phyloP scores from a whole-genome alignment of 2,329 filamentous ascomycete species.

The Westerdykella sp. region DNA sequence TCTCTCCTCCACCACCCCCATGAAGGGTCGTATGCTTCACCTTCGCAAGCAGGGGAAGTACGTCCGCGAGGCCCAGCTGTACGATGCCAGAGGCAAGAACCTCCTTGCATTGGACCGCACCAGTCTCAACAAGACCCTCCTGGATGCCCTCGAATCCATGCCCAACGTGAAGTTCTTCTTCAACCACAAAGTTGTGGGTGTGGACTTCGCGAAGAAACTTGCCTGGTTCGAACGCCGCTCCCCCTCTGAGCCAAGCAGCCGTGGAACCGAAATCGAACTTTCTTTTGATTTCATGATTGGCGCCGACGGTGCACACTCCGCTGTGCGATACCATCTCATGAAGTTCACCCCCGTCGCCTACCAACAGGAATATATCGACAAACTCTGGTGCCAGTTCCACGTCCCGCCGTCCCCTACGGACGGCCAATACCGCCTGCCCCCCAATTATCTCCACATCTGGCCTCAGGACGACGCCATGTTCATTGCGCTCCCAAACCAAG shows the following conservation, averaged over 20 bases:
- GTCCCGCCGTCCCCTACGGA: conserved; percentile 52
- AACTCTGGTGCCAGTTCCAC: conserved; percentile 93
- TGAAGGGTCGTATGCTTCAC: conserved; percentile 97
- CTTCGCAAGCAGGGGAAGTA: conserved; percentile 60
- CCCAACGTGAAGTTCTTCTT: conserved; percentile 91
- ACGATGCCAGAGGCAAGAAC: conserved; percentile 81
- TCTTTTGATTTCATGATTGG: conserved; percentile 91
- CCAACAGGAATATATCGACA: conserved; percentile 90
- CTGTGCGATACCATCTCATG: conserved; percentile 89
- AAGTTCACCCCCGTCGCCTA: conserved; percentile 89
- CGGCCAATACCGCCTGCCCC: conserved; percentile 69
- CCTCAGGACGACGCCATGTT: conserved; percentile 94
- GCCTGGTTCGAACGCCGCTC: conserved; percentile 74
- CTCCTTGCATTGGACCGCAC: conserved; percentile 83
- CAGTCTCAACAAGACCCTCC: conserved; percentile 71
- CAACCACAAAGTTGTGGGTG: conserved; percentile 86
- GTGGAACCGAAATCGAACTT: conserved; percentile 63
- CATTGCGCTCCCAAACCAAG: conserved; percentile 84
- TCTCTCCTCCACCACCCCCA: conserved; percentile 74
- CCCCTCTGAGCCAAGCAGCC: conserved; percentile 17
- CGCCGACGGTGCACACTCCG: conserved; percentile 90
- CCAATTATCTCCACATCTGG: conserved; percentile 96
- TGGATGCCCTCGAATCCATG: conserved; percentile 75
- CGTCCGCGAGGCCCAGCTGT: conserved; percentile 75
- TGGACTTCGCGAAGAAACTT: conserved; percentile 70